These are phyloP conservation scores for Omphalotus olearius DNA, from an alignment of 1,284 basidiomycete species.

Conservation along the genomic window DNA sequence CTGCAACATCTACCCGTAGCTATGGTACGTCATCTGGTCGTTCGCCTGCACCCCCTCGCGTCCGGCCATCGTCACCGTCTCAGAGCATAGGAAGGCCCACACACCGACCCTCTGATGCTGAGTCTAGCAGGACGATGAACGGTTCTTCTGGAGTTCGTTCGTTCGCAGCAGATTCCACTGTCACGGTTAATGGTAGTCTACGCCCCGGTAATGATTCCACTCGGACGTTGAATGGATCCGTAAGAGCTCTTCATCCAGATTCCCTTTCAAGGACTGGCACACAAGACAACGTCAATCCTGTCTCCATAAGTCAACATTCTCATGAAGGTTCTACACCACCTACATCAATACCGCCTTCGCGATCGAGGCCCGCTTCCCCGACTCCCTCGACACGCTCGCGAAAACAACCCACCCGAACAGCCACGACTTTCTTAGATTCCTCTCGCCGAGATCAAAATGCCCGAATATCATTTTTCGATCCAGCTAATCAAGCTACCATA, in stretches of 20 bases:
- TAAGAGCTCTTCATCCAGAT: not conserved
- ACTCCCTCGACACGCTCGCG: slow-evolving; percentile 22
- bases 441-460: slow-evolving; percentile 57
- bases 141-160: slow-evolving; percentile 2
- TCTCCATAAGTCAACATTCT: slow-evolving; percentile 2
- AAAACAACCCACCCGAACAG: slow-evolving; percentile 13
- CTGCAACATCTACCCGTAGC: slow-evolving; percentile 22
- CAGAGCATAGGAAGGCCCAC: slow-evolving; percentile 1
- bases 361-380: slow-evolving; percentile 27
- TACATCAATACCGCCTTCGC: slow-evolving; percentile 18
- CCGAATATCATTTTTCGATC: slow-evolving; percentile 78
- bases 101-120: slow-evolving; percentile 32
- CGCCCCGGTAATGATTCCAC: slow-evolving; percentile 7
- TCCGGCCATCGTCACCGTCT: slow-evolving; percentile 12
- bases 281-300: slow-evolving; percentile 4
- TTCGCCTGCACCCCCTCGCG: not conserved
- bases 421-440: slow-evolving; percentile 15
- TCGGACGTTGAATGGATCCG: no score
- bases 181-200: slow-evolving; percentile 1
- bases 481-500: slow-evolving; percentile 64
- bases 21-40: slow-evolving; percentile 5
- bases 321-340: not conserved
- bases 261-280: slow-evolving; percentile 10
- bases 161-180: not conserved
- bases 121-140: slow-evolving; percentile 11